A percentile compares a stretch with the other conserved stretches of the same genome.
These are phyloP conservation scores for Fusarium devonianum DNA, from an alignment of 2,329 filamentous ascomycete genomes.

Conservation along the genomic window DNA sequence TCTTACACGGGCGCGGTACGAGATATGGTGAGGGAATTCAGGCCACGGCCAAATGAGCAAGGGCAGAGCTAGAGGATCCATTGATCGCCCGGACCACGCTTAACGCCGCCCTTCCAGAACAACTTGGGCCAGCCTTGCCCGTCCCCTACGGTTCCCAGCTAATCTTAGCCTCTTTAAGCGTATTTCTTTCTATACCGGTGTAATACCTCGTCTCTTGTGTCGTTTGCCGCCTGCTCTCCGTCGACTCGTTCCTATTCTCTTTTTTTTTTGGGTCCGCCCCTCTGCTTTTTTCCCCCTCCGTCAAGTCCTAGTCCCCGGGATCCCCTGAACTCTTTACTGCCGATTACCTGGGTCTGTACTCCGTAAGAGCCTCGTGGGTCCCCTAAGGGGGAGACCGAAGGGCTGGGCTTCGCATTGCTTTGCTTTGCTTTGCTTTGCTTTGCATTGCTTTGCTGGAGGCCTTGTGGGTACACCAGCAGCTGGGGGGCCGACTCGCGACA, in stretches of 20 bases:
- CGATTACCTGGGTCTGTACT: slow-evolving; percentile 15
- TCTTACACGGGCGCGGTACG: neutral
- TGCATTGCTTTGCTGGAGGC: slow-evolving; percentile 9
- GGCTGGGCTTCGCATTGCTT: slow-evolving; percentile 14
- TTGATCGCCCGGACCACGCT: slow-evolving; percentile 13
- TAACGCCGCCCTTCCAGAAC: slow-evolving; percentile 36
- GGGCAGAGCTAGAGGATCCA: slow-evolving; percentile 22
- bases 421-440: too few species aligned
- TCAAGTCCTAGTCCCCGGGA: slow-evolving; percentile 2
- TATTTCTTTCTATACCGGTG: too few species aligned
- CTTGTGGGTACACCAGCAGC: neutral
- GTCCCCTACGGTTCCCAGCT: slow-evolving; percentile 7
- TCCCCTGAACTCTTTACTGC: slow-evolving; percentile 9
- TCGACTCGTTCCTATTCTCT: neutral
- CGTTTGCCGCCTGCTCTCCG: neutral
- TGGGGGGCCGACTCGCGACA: slow-evolving; percentile 12
- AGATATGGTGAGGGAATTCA: neutral
- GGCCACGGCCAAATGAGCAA: too few species aligned
- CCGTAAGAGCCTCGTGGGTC: slow-evolving; percentile 11
- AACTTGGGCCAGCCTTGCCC: slow-evolving; percentile 16
- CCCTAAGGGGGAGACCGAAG: slow-evolving; percentile 27
- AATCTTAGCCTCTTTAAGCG: neutral
- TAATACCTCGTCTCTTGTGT: too few species aligned
- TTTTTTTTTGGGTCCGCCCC: neutral
- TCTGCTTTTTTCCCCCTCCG: neutral